phyloP scores from a whole-genome alignment of 1,284 basidiomycete genomes.

The Schizophyllum commune region DNA sequence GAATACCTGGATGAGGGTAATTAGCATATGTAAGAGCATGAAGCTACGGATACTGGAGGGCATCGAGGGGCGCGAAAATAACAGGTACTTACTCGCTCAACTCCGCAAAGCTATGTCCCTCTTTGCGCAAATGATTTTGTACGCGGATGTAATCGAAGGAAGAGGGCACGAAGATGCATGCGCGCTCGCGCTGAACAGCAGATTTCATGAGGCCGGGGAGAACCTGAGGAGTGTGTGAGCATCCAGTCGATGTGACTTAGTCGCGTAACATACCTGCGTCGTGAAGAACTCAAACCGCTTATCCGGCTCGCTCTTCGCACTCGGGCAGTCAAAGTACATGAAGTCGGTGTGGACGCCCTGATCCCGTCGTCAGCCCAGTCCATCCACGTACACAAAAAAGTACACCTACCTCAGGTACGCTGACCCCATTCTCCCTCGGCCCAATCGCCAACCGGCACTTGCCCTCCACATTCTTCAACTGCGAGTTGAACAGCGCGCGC shows the following conservation, averaged over 20 bases:
- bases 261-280: conserved; percentile 55
- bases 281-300: conserved; percentile 84
- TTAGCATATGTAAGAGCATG: background rate
- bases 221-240: conserved; percentile 36
- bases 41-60: too few relatives aligned
- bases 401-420: conserved; percentile 31
- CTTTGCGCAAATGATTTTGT: conserved; percentile 78
- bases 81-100: conserved; percentile 89
- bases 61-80: too few relatives aligned
- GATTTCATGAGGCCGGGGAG: conserved; percentile 81
- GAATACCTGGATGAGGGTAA: conserved; percentile 62
- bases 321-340: conserved; percentile 65
- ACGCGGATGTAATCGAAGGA: conserved; percentile 97
- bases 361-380: conserved; percentile 2
- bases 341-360: conserved; percentile 47
- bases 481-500: conserved; percentile 67
- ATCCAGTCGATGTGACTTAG: background rate
- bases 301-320: conserved; percentile 77
- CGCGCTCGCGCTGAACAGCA: conserved; percentile 85
- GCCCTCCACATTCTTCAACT: conserved; percentile 79
- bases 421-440: background rate
- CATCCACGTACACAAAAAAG: background rate
- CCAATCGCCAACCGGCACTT: conserved; percentile 59
- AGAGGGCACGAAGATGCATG: conserved; percentile 85
- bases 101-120: conserved; percentile 68